Percentiles rank a stretch among this genome's conserved stretches.
Conservation (phyloP, 2,329 filamentous ascomycete species). For the Fusarium camptoceras region DNA sequence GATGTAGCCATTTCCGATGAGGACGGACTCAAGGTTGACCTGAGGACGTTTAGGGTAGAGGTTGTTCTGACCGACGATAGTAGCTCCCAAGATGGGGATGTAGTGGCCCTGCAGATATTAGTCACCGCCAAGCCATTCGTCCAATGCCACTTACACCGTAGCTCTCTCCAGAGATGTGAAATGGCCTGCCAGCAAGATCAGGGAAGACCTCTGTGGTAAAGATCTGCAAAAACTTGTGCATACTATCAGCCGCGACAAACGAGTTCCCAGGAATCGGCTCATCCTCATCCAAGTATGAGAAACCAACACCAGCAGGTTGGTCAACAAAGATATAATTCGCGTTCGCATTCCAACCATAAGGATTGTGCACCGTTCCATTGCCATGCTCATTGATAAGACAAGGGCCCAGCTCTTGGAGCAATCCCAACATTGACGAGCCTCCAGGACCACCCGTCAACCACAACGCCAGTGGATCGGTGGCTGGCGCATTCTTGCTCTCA, state of each 20-base stretch:
- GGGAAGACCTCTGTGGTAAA: constrained; percentile 31
- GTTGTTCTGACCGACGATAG: constrained; percentile 37
- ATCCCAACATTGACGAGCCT: constrained; percentile 30
- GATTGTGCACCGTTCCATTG: constrained; percentile 21
- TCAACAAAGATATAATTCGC: constrained; percentile 42
- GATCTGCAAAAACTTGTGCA: constrained; percentile 37
- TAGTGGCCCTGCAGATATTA: constrained; percentile 26
- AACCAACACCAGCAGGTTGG: constrained; percentile 38
- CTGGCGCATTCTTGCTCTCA: constrained; percentile 31
- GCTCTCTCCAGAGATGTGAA: constrained; percentile 38
- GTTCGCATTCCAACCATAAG: constrained; percentile 38
- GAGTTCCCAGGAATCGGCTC: constrained; percentile 29
- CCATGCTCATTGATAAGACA: constrained; percentile 36
- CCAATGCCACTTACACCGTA: constrained; percentile 16
- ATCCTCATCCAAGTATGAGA: constrained; percentile 37
- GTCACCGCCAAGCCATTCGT: rapidly evolving
- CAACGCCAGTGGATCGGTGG: constrained; percentile 31
- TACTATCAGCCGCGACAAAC: constrained; percentile 31
- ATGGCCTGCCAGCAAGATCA: constrained; percentile 6
- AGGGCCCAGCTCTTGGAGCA: constrained; percentile 36
- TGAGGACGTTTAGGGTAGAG: constrained; percentile 25
- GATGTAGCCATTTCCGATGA: constrained; percentile 40
- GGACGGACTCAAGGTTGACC: constrained; percentile 23
- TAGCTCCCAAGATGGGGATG: constrained; percentile 35
- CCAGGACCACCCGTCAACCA: constrained; percentile 41